phyloP scores from a whole-genome alignment of 345 rosid genomes.

The Eucalyptus globulus region DNA sequence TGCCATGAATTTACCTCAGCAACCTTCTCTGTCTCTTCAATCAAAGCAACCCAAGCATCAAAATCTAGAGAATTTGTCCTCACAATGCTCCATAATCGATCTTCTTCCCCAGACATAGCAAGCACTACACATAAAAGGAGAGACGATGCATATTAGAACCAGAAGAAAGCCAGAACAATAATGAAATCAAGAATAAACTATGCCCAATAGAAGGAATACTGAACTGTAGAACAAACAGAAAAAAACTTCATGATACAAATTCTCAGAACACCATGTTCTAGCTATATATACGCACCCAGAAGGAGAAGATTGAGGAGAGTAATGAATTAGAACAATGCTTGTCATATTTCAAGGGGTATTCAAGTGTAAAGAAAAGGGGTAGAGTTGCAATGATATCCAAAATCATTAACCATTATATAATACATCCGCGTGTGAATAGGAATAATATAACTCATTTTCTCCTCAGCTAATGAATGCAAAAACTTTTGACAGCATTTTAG shows the following conservation, averaged over 20 bases:
- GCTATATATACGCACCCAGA: neutral
- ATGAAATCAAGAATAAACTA: neutral
- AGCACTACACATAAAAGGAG: slow-evolving; percentile 9
- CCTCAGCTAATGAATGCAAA: neutral
- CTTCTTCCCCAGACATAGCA: slow-evolving; percentile 71
- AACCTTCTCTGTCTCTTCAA: slow-evolving; percentile 86
- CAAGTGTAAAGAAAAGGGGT: neutral
- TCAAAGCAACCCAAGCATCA: slow-evolving; percentile 82
- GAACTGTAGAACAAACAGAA: neutral
- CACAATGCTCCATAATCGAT: slow-evolving; percentile 80
- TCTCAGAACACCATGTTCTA: neutral
- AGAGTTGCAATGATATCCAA: neutral
- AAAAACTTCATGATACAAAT: neutral
- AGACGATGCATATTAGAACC: neutral
- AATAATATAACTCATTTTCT: neutral
- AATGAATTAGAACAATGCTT: neutral
- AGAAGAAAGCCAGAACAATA: neutral
- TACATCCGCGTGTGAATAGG: neutral
- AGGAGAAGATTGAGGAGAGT: neutral
- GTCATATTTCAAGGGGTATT: neutral
- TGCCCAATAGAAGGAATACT: neutral
- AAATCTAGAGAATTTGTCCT: slow-evolving; percentile 72
- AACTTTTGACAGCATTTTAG: neutral
- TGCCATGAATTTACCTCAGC: slow-evolving; percentile 38
- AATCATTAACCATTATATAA: neutral